phyloP scores from a whole-genome alignment of 257 asterid species.

The Salvia hispanica region DNA sequence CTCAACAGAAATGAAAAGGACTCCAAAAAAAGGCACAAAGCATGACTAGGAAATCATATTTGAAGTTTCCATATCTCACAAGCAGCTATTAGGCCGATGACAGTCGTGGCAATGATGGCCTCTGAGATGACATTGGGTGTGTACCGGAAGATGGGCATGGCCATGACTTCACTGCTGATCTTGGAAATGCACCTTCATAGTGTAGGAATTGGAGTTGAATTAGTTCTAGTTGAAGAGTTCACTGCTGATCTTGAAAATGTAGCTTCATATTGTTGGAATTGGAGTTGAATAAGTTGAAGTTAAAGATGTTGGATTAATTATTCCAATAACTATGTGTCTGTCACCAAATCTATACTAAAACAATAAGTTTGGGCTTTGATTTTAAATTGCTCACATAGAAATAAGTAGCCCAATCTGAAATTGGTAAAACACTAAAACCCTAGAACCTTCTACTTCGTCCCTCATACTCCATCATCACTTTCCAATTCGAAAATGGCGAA shows the following conservation, averaged over 20 bases:
- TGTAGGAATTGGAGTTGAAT: too few relatives aligned
- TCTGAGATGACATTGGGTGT: slow-evolving; percentile 84
- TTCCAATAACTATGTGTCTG: too few relatives aligned
- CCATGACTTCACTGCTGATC: slow-evolving; percentile 96
- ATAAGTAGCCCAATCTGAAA: background rate
- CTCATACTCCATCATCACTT: background rate
- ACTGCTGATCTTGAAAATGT: too few relatives aligned
- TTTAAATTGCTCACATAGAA: too few relatives aligned
- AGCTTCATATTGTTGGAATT: too few relatives aligned
- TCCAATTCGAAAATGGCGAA: slow-evolving; percentile 48
- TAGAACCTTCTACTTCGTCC: slow-evolving; percentile 42
- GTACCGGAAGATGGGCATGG: slow-evolving; percentile 88
- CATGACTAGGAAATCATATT: slow-evolving; percentile 74
- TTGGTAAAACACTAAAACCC: background rate
- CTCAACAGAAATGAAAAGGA: slow-evolving; percentile 79
- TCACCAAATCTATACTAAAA: too few relatives aligned
- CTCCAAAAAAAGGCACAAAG: slow-evolving; percentile 73
- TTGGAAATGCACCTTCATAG: slow-evolving; percentile 56
- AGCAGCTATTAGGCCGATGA: slow-evolving; percentile 79
- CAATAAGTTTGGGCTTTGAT: too few relatives aligned
- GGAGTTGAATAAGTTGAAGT: too few relatives aligned
- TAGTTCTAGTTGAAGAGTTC: too few relatives aligned
- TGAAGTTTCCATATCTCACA: slow-evolving; percentile 71
- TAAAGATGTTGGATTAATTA: too few relatives aligned
- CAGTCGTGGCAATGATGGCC: slow-evolving; percentile 83